These are phyloP conservation scores for Vitis hybrid DNA, from an alignment of 177 flowering plant species.

Conservation along the genomic window DNA sequence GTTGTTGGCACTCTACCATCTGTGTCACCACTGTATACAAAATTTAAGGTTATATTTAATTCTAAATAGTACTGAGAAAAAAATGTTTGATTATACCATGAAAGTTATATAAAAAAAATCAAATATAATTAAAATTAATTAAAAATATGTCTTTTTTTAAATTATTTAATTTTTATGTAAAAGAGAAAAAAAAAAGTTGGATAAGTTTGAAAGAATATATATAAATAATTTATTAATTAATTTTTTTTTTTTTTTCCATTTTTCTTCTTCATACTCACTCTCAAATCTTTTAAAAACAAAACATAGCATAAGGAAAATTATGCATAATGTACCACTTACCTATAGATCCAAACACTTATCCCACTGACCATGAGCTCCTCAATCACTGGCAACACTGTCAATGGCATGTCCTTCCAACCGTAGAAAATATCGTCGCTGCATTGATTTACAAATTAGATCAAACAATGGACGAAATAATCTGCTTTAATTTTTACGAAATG, in stretches of 20 bases:
- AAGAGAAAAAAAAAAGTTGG: too few relatives aligned
- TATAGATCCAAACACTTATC: slow-evolving; percentile 41
- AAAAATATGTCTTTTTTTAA: too few relatives aligned
- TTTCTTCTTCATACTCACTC: too few relatives aligned
- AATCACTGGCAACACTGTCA: slow-evolving; percentile 33
- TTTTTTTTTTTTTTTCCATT: too few relatives aligned
- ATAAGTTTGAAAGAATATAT: too few relatives aligned
- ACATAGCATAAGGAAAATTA: background rate
- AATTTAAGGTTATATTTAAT: background rate
- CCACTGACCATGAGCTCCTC: slow-evolving; percentile 32
- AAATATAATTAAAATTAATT: too few relatives aligned
- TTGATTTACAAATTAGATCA: background rate
- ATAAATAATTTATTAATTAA: too few relatives aligned
- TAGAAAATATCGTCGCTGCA: background rate
- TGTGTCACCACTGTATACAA: slow-evolving; percentile 31
- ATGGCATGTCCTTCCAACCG: slow-evolving; percentile 25
- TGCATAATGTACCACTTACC: slow-evolving; percentile 17
- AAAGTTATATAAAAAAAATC: too few relatives aligned
- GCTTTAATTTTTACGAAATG: background rate
- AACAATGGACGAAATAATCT: background rate
- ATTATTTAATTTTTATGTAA: too few relatives aligned
- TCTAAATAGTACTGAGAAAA: background rate
- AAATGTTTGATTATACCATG: background rate
- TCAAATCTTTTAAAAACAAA: background rate
- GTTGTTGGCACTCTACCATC: slow-evolving; percentile 39